phyloP scores from a whole-genome alignment of 495 filamentous ascomycete genomes.

The Saxophila tyrrhenica region DNA sequence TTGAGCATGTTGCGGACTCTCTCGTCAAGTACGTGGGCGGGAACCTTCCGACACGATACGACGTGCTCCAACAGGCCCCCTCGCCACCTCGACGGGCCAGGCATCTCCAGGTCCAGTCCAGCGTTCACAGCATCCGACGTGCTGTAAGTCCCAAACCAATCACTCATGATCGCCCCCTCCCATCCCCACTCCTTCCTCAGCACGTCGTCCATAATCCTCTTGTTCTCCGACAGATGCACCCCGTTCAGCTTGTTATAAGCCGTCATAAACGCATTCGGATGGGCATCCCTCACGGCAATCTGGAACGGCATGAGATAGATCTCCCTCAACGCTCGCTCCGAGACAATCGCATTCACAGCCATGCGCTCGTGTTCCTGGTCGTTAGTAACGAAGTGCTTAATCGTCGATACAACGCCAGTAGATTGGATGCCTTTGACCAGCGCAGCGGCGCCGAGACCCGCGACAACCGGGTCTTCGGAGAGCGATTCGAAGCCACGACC shows the following conservation, averaged over 20 bases:
- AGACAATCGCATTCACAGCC: conserved; percentile 54
- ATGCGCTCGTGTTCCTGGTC: conserved; percentile 66
- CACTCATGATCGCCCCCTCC: conserved; percentile 58
- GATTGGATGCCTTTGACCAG: conserved; percentile 59
- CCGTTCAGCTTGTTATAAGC: conserved; percentile 69
- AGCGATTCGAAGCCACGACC: conserved; percentile 72
- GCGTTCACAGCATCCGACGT: conserved; percentile 56
- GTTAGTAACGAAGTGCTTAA: conserved; percentile 79
- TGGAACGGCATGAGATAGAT: conserved; percentile 69
- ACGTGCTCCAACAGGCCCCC: conserved; percentile 49
- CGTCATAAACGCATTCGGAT: conserved; percentile 60
- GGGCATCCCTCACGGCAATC: conserved; percentile 52
- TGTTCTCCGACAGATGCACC: conserved; percentile 55
- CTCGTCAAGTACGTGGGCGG: conserved; percentile 47
- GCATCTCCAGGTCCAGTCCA: conserved; percentile 67
- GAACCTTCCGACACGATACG: conserved; percentile 47
- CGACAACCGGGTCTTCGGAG: conserved; percentile 65
- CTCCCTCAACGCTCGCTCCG: conserved; percentile 61
- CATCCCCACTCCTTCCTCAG: conserved; percentile 62
- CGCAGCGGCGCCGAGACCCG: conserved; percentile 54
- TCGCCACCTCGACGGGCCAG: conserved; percentile 55
- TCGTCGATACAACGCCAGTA: conserved; percentile 56
- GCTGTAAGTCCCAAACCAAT: conserved; percentile 63
- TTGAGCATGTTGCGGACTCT: conserved; percentile 52
- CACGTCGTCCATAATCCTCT: conserved; percentile 49